Conservation (phyloP, 2,329 filamentous ascomycete species). For the Xylariales sp. region DNA sequence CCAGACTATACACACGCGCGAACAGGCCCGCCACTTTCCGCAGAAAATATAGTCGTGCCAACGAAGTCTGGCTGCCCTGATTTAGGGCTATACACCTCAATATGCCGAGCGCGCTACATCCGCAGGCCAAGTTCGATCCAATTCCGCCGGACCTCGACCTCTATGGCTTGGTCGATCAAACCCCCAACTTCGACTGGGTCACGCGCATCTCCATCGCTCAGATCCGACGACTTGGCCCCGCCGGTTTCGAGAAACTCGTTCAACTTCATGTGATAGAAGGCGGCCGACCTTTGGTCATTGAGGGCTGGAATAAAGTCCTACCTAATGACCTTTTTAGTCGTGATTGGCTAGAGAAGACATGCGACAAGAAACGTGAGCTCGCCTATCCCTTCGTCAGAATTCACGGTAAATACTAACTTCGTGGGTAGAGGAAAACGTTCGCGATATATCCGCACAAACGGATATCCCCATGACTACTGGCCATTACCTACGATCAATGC, state of each 20-base stretch:
- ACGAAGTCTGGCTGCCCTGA: not conserved
- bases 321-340: conserved; percentile 82
- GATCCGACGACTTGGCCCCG: conserved; percentile 79
- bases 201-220: conserved; percentile 81
- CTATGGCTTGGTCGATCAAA: conserved; percentile 77
- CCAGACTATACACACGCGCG: not conserved
- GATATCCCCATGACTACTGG: conserved; percentile 87
- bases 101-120: conserved; percentile 81
- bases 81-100: conserved; percentile 42
- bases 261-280: conserved; percentile 83
- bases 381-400: too few relatives aligned
- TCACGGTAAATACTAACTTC: conserved; percentile 40
- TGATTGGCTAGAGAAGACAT: conserved; percentile 82
- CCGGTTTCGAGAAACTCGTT: conserved; percentile 87
- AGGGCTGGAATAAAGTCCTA: conserved; percentile 83
- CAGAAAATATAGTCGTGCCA: not conserved
- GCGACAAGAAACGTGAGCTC: conserved; percentile 79
- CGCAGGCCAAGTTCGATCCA: conserved; percentile 90
- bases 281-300: conserved; percentile 90
- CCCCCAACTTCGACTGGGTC: conserved; percentile 88
- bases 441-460: conserved; percentile 78
- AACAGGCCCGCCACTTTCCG: not conserved
- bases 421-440: conserved; percentile 79
- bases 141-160: conserved; percentile 89
- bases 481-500: conserved; percentile 91